Conservation (phyloP, 805 yeast genomes). For the Metschnikowia borealis region DNA sequence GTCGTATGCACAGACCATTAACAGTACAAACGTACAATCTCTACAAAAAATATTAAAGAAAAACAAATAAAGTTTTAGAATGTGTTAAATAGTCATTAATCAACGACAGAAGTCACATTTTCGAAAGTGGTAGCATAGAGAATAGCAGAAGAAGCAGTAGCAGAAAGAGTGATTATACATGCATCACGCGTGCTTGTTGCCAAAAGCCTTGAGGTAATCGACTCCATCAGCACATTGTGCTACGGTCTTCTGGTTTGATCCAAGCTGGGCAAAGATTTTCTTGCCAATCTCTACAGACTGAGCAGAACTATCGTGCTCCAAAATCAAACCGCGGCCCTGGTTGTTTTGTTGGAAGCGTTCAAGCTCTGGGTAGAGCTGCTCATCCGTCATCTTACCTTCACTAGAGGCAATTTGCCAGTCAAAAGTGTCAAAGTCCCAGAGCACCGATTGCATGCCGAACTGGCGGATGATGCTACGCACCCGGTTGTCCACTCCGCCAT, state of each 20-base stretch:
- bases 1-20: too few relatives aligned
- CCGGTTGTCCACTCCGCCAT: constrained; percentile 89
- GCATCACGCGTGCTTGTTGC: neutral
- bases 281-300: constrained; percentile 69
- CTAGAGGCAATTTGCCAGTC: constrained; percentile 67
- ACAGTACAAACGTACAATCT: too few relatives aligned
- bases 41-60: too few relatives aligned
- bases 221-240: constrained; percentile 72
- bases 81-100: neutral
- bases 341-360: constrained; percentile 42
- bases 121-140: neutral
- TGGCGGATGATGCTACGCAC: constrained; percentile 74
- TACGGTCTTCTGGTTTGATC: constrained; percentile 60
- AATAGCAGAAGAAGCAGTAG: neutral
- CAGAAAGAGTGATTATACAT: neutral
- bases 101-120: neutral
- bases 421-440: constrained; percentile 89
- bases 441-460: constrained; percentile 81
- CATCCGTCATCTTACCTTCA: constrained; percentile 46
- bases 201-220: constrained; percentile 50
- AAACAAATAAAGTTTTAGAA: too few relatives aligned
- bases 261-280: constrained; percentile 45
- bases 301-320: constrained; percentile 79
- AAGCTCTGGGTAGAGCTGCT: constrained; percentile 54
- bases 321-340: constrained; percentile 55